A percentile compares a stretch with the other conserved stretches of the same genome.
Evolutionary conservation across 352 stramenopile species (phyloP).

Genomic region (Plasmopara viticola): DNA sequence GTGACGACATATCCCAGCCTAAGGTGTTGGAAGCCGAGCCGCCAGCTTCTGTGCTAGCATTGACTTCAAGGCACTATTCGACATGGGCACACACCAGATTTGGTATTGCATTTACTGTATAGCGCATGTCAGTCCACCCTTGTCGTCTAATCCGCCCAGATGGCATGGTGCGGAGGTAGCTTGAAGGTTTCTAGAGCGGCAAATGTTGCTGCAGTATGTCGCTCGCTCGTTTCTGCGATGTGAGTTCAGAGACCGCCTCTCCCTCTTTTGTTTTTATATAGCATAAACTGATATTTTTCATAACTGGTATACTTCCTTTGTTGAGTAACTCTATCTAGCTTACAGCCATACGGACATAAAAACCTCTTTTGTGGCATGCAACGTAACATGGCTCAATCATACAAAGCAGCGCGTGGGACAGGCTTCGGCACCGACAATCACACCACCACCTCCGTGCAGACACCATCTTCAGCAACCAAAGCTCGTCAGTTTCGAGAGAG

Average conservation of each 20-base stretch:
- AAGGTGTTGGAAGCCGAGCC: slow-evolving; percentile 11
- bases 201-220: slow-evolving; percentile 13
- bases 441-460: slow-evolving; percentile 15
- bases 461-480: slow-evolving; percentile 1
- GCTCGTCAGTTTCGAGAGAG: slow-evolving; percentile 8
- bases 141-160: slow-evolving; percentile 20
- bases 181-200: slow-evolving; percentile 5
- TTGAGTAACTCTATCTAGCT: neutral
- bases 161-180: slow-evolving; percentile 4
- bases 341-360: neutral
- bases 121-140: slow-evolving; percentile 21
- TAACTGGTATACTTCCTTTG: neutral
- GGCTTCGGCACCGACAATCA: slow-evolving; percentile 20
- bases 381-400: neutral
- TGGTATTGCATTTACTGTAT: too few species aligned
- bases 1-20: slow-evolving; percentile 8
- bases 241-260: slow-evolving; percentile 17
- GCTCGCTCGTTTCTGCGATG: slow-evolving; percentile 33
- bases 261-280: slow-evolving; percentile 3
- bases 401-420: slow-evolving; percentile 26
- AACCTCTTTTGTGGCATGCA: slow-evolving; percentile 2
- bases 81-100: neutral
- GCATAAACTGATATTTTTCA: slow-evolving; percentile 4
- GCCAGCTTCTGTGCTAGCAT: neutral
- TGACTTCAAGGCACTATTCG: neutral